phyloP scores from a whole-genome alignment of 257 asterid genomes.

The Oldenlandia corymbosa region DNA sequence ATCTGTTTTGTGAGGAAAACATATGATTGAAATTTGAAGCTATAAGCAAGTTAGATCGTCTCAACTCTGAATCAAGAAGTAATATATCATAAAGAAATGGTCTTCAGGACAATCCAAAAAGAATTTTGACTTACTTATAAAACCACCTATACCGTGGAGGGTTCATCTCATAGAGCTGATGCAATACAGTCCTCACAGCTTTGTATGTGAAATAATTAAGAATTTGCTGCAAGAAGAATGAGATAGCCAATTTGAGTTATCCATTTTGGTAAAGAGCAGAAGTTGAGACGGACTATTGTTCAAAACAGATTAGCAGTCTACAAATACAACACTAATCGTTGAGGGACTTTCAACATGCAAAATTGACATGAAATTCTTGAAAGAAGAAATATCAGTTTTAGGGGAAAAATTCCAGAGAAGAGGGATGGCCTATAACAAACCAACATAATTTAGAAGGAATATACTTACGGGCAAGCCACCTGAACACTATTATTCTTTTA shows the following conservation, averaged over 20 bases:
- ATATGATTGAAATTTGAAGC: not conserved
- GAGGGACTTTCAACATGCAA: not conserved
- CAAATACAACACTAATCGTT: not conserved
- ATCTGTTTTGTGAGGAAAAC: not conserved
- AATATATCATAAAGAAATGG: not conserved
- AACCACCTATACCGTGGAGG: conserved; percentile 86
- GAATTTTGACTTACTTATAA: conserved; percentile 50
- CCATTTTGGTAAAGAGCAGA: not conserved
- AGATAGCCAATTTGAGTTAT: not conserved
- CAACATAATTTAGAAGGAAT: too few relatives aligned
- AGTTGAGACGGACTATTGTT: not conserved
- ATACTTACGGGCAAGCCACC: too few relatives aligned
- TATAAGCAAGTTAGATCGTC: not conserved
- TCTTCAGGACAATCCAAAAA: not conserved
- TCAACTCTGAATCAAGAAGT: not conserved
- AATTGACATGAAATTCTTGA: not conserved
- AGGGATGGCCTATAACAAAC: not conserved
- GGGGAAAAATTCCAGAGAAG: not conserved
- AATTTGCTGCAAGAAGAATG: conserved; percentile 48
- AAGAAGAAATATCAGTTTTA: not conserved
- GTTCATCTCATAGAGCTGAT: conserved; percentile 89
- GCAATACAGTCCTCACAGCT: conserved; percentile 85
- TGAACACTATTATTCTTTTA: too few relatives aligned
- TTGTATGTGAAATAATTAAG: conserved; percentile 81
- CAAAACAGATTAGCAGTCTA: not conserved